Conservation (phyloP, 1,284 basidiomycete species). For the Limonomyces culmigenus region DNA sequence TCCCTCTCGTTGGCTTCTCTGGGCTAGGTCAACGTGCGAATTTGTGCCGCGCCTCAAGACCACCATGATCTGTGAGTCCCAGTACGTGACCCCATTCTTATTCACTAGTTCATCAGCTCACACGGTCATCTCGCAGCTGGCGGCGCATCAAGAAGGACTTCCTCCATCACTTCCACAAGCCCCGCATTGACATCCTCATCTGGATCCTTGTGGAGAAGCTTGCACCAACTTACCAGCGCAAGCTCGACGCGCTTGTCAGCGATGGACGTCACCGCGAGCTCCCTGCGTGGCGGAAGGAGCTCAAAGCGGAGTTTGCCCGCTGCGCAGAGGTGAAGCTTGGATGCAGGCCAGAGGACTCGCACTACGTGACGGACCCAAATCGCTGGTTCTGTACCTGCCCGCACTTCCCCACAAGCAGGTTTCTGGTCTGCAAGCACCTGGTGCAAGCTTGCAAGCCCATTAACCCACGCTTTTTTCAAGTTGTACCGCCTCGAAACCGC, state of each 20-base stretch:
- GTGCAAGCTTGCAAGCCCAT: slow-evolving; percentile 13
- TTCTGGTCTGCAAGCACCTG: slow-evolving; percentile 19
- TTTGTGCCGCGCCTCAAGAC: slow-evolving; percentile 10
- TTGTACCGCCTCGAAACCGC: slow-evolving; percentile 10
- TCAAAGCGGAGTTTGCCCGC: slow-evolving; percentile 14
- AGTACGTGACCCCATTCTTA: slow-evolving; percentile 1
- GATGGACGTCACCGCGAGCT: slow-evolving; percentile 13
- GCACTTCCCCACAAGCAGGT: slow-evolving; percentile 11
- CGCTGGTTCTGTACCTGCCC: slow-evolving; percentile 17
- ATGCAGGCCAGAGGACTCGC: neutral
- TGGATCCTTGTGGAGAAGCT: slow-evolving; percentile 16
- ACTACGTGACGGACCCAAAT: slow-evolving; percentile 11
- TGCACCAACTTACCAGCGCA: slow-evolving; percentile 14
- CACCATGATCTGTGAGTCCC: slow-evolving; percentile 6
- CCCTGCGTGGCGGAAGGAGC: slow-evolving; percentile 14
- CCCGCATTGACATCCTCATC: slow-evolving; percentile 14
- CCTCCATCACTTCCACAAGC: slow-evolving; percentile 15
- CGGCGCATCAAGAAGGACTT: slow-evolving; percentile 16
- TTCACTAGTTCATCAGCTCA: neutral
- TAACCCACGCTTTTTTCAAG: slow-evolving; percentile 14
- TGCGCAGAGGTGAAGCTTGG: slow-evolving; percentile 8
- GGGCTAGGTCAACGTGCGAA: slow-evolving; percentile 9
- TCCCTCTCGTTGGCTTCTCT: slow-evolving; percentile 13
- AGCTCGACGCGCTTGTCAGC: slow-evolving; percentile 11
- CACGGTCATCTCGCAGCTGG: slow-evolving; percentile 10